Percentiles rank a stretch among this genome's conserved stretches.
Conservation (phyloP, 805 yeast species). For the Diddensiella santjacobensis region DNA sequence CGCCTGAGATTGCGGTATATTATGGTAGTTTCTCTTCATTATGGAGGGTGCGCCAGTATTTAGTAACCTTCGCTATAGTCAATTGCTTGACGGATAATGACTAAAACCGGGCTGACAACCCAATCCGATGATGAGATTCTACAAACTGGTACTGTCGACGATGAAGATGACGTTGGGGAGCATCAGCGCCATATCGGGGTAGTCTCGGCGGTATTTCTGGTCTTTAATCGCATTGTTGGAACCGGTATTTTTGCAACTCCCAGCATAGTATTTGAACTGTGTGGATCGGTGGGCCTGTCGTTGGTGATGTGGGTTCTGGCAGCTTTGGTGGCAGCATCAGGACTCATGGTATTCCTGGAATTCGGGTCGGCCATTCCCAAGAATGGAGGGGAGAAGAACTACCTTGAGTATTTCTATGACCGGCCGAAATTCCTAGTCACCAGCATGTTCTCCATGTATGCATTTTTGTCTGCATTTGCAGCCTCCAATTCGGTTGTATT, state of each 20-base stretch:
- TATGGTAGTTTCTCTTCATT: too few relatives aligned
- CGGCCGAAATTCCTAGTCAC: constrained; percentile 68
- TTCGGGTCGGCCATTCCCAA: constrained; percentile 74
- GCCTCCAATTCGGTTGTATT: constrained; percentile 78
- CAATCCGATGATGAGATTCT: too few relatives aligned
- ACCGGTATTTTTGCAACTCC: constrained; percentile 77
- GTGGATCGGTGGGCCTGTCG: constrained; percentile 71
- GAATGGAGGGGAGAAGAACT: constrained; percentile 85
- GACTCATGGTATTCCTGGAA: constrained; percentile 70
- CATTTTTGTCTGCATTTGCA: constrained; percentile 79
- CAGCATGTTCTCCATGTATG: constrained; percentile 63
- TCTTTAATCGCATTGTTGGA: constrained; percentile 67
- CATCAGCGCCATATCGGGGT: constrained; percentile 39
- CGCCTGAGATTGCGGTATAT: too few relatives aligned
- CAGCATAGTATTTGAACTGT: constrained; percentile 46
- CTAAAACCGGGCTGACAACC: too few relatives aligned
- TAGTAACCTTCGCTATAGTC: too few relatives aligned
- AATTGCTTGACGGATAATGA: too few relatives aligned
- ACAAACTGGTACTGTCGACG: too few relatives aligned
- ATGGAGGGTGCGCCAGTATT: too few relatives aligned
- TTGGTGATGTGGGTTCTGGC: constrained; percentile 75
- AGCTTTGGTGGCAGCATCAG: constrained; percentile 60
- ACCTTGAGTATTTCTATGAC: constrained; percentile 64
- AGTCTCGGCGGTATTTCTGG: constrained; percentile 58
- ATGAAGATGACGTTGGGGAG: not conserved